Evolutionary conservation across 148 eudicot species (phyloP).

Genomic region (Rhododendron simsii): DNA sequence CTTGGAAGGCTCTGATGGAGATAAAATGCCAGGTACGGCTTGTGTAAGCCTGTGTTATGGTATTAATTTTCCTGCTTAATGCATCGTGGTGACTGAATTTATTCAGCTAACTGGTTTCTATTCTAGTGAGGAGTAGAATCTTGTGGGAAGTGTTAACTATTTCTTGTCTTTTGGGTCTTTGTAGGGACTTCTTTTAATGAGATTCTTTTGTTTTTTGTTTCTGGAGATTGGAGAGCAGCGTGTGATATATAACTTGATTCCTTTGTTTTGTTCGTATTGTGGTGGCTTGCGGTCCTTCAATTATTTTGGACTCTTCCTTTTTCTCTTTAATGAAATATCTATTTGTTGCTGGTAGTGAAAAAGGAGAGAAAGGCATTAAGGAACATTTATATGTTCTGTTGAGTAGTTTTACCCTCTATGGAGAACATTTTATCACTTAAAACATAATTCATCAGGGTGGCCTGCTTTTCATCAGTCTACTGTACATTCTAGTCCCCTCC

Average conservation of each 20-base stretch:
- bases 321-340: not conserved
- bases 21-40: conserved; percentile 82
- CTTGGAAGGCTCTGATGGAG: conserved; percentile 97
- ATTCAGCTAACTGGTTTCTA: not conserved
- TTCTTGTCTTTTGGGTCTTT: not conserved
- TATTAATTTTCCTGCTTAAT: not conserved
- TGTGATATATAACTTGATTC: not conserved
- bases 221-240: not conserved
- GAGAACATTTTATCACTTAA: conserved; percentile 10
- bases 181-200: not conserved
- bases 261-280: not conserved
- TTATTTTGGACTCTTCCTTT: not conserved
- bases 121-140: not conserved
- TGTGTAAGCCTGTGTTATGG: not conserved
- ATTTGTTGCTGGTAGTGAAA: not conserved
- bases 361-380: not conserved
- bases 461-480: conserved; percentile 99
- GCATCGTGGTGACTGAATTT: not conserved
- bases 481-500: conserved; percentile 94
- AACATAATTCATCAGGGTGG: conserved; percentile 61
- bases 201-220: not conserved
- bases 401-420: not conserved
- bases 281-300: not conserved
- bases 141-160: not conserved
- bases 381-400: not conserved